Percentiles rank a stretch among this genome's conserved stretches.
These are phyloP conservation scores for Cantharellus anzutake DNA, from an alignment of 768 basidiomycete species.

Conservation along the genomic window DNA sequence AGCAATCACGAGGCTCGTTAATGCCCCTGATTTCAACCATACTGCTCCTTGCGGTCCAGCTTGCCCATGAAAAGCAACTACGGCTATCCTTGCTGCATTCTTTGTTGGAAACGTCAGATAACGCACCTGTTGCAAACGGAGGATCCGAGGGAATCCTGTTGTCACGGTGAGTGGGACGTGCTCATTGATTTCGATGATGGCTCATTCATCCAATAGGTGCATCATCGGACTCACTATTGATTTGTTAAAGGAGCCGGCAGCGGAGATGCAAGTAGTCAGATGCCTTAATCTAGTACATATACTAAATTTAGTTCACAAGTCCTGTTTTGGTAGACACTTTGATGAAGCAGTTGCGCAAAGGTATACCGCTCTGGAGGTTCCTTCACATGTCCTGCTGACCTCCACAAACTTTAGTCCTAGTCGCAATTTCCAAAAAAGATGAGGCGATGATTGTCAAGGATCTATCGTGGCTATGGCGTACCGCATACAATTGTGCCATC, in stretches of 20 bases:
- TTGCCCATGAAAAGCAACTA: slow-evolving; percentile 61
- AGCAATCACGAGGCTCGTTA: slow-evolving; percentile 50
- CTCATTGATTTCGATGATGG: no score
- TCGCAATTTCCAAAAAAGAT: slow-evolving; percentile 31
- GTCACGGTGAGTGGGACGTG: slow-evolving; percentile 26
- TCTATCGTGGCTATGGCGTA: slow-evolving; percentile 78
- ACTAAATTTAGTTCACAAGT: background rate
- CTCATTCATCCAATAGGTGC: slow-evolving; percentile 24
- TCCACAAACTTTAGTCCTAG: no score
- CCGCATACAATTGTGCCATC: slow-evolving; percentile 68
- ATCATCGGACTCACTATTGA: slow-evolving; percentile 59
- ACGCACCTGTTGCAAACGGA: slow-evolving; percentile 36
- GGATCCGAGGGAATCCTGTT: slow-evolving; percentile 56
- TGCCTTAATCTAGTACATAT: background rate
- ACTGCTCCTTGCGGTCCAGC: slow-evolving; percentile 63
- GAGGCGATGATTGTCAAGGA: slow-evolving; percentile 49
- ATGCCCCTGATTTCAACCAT: slow-evolving; percentile 67
- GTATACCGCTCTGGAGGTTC: slow-evolving; percentile 21
- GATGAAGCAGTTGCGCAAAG: slow-evolving; percentile 40
- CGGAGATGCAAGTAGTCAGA: slow-evolving; percentile 10
- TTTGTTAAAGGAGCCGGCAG: slow-evolving; percentile 45
- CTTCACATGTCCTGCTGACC: background rate
- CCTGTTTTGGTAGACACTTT: slow-evolving; percentile 11
- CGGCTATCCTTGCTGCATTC: slow-evolving; percentile 55
- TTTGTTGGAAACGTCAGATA: slow-evolving; percentile 46